These are phyloP conservation scores for Harringtonia lauricola DNA, from an alignment of 2,329 filamentous ascomycete species.

Conservation along the genomic window DNA sequence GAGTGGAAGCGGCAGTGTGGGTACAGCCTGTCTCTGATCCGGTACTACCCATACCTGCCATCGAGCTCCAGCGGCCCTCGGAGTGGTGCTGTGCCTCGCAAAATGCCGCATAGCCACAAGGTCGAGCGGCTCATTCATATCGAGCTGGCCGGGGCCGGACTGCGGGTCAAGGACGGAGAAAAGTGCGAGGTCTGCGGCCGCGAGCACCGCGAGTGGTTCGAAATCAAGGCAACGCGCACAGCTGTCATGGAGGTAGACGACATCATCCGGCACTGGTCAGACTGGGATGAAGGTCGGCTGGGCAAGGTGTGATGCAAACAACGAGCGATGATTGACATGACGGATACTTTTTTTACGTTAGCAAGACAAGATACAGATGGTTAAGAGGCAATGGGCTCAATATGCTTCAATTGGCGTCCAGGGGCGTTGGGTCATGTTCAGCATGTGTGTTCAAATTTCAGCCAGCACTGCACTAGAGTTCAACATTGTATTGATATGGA, in stretches of 20 bases:
- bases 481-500: too few relatives aligned
- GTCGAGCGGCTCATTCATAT: constrained; percentile 87
- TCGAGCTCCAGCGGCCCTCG: constrained; percentile 16
- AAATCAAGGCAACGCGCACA: constrained; percentile 63
- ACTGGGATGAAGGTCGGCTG: constrained; percentile 56
- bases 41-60: constrained; percentile 78
- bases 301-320: too few relatives aligned
- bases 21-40: constrained; percentile 74
- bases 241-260: constrained; percentile 57
- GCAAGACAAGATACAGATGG: too few relatives aligned
- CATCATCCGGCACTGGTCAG: constrained; percentile 67
- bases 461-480: too few relatives aligned
- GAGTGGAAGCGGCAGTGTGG: constrained; percentile 93
- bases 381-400: too few relatives aligned
- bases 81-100: constrained; percentile 35
- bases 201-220: constrained; percentile 92
- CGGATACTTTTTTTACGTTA: too few relatives aligned
- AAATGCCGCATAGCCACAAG: constrained; percentile 75
- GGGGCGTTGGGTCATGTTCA: too few relatives aligned
- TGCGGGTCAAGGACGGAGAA: constrained; percentile 38
- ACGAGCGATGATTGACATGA: too few relatives aligned
- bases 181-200: constrained; percentile 70
- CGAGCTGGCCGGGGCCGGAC: constrained; percentile 58
- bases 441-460: too few relatives aligned
- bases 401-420: too few relatives aligned